Percentiles rank a stretch among this genome's conserved stretches.
Evolutionary conservation across 805 yeast species (phyloP).

Genomic region (Nakazawaea ambrosiae): DNA sequence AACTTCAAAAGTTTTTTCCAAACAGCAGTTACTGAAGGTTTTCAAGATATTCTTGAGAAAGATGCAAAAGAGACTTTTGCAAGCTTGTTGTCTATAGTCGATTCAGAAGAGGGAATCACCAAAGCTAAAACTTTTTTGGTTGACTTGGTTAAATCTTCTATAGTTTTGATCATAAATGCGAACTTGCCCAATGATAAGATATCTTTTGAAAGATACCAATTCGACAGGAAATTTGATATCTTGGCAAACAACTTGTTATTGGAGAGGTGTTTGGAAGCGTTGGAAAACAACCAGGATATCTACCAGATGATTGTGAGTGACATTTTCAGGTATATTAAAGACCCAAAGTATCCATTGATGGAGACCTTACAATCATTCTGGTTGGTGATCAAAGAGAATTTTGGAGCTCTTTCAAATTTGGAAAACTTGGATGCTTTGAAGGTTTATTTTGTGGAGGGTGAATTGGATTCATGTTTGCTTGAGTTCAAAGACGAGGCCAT

Average conservation of each 20-base stretch:
- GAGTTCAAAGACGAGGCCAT: background rate
- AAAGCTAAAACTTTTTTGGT: background rate
- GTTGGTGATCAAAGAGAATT: background rate
- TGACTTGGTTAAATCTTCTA: background rate
- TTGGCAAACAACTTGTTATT: background rate
- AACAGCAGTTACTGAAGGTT: background rate
- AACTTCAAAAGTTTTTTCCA: conserved; percentile 2
- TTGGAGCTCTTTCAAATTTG: background rate
- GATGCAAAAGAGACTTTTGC: background rate
- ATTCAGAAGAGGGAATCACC: background rate
- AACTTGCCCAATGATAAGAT: conserved; percentile 1
- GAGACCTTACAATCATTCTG: conserved; percentile 4
- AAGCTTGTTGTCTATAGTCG: background rate
- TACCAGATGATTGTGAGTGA: background rate
- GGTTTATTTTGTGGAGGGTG: background rate
- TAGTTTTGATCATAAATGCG: background rate
- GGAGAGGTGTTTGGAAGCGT: background rate
- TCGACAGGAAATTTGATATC: conserved; percentile 3
- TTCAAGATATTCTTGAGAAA: background rate
- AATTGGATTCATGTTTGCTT: background rate
- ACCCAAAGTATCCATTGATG: background rate
- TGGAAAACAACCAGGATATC: background rate
- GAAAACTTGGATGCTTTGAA: background rate
- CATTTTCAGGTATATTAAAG: background rate
- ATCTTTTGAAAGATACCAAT: conserved; percentile 6